Evolutionary conservation across 306 rosid species (phyloP).

Genomic region (Vigna trinervia): DNA sequence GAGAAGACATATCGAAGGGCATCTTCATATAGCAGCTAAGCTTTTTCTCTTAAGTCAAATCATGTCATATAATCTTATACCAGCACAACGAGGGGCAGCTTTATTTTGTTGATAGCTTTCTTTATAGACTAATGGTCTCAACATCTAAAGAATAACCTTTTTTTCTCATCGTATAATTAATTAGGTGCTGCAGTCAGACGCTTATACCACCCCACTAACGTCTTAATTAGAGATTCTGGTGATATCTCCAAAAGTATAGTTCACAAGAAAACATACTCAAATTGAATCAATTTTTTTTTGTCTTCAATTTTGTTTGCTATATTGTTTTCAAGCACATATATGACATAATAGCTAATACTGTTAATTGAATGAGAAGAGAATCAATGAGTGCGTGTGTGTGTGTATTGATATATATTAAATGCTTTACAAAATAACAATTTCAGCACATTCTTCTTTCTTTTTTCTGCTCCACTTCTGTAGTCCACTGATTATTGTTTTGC

Average conservation of each 20-base stretch:
- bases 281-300: too few relatives aligned
- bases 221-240: not conserved
- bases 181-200: not conserved
- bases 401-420: not conserved
- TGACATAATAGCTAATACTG: not conserved
- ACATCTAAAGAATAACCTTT: not conserved
- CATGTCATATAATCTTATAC: not conserved
- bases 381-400: not conserved
- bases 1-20: not conserved
- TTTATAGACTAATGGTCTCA: not conserved
- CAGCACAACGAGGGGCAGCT: not conserved
- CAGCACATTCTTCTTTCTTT: slow-evolving; percentile 35
- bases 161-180: not conserved
- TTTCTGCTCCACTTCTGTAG: not conserved
- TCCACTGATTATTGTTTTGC: slow-evolving; percentile 33
- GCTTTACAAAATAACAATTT: slow-evolving; percentile 6
- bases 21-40: not conserved
- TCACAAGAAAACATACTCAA: not conserved
- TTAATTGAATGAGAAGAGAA: not conserved
- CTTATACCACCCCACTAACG: not conserved
- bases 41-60: not conserved
- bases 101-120: not conserved
- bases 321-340: too few relatives aligned
- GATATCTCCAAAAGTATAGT: not conserved
- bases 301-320: not conserved